Evolutionary conservation across 176 grass and related monocot genomes (phyloP).

Genomic region (Juncus inflexus): DNA sequence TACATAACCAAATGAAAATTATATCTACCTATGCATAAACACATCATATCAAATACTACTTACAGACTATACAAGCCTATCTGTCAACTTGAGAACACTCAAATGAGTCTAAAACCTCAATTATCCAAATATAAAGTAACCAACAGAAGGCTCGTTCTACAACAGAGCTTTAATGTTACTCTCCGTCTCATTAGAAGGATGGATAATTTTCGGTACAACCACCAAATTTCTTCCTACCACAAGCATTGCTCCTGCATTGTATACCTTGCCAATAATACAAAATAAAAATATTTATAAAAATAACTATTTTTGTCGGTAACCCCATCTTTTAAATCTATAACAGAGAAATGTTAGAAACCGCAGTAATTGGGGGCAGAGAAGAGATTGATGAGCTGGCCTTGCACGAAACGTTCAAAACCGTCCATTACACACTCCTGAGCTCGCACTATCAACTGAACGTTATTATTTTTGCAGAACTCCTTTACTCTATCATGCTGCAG

Average conservation of each 20-base stretch:
- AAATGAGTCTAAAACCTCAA: no score
- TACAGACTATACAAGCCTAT: no score
- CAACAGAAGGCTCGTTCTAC: no score
- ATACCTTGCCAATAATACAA: constrained; percentile 66
- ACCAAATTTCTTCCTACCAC: constrained; percentile 99
- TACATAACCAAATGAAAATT: no score
- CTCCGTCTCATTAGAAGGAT: constrained; percentile 68
- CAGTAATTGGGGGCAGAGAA: constrained; percentile 99
- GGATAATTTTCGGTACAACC: constrained; percentile 95
- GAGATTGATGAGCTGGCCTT: constrained; percentile 96
- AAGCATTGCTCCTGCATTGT: constrained; percentile 96
- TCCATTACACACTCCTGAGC: constrained; percentile 99
- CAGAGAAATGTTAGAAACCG: constrained; percentile 31
- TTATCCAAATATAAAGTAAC: no score
- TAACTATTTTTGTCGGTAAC: background rate
- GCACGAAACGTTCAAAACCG: constrained; percentile 27
- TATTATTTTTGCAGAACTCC: constrained; percentile 99
- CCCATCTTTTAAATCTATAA: background rate
- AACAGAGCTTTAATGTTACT: no score
- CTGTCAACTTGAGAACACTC: no score
- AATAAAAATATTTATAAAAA: constrained; percentile 6
- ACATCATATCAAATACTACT: no score
- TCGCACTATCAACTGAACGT: constrained; percentile 92
- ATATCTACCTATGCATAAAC: no score
- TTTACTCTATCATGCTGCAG: constrained; percentile 94